Conservation (phyloP, 2,329 filamentous ascomycete genomes). For the Aspergillus viridinutans region DNA sequence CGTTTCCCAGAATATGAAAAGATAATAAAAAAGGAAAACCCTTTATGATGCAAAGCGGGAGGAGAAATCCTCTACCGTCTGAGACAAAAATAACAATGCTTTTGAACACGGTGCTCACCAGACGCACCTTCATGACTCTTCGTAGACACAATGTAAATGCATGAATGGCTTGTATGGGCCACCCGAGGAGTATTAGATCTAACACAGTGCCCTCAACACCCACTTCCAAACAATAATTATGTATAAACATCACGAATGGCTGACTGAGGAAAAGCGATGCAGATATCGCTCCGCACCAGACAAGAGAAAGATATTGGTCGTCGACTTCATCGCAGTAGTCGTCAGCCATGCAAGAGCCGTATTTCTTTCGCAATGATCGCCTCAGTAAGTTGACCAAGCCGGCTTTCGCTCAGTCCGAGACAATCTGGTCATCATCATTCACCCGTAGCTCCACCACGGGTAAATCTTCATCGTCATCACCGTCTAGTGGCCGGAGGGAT, state of each 20-base stretch:
- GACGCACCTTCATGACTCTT: background rate
- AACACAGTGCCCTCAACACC: background rate
- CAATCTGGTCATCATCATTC: constrained; percentile 29
- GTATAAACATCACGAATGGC: background rate
- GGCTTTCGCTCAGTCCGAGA: constrained; percentile 12
- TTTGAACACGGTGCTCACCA: background rate
- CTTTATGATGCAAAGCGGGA: background rate
- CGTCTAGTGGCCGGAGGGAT: constrained; percentile 26
- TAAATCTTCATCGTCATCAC: constrained; percentile 35
- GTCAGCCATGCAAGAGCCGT: background rate
- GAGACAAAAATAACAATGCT: background rate
- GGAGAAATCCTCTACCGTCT: background rate
- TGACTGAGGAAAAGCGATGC: background rate
- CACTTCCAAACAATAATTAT: background rate
- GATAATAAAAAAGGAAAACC: background rate
- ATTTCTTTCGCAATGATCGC: background rate
- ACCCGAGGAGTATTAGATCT: background rate
- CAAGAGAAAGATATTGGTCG: constrained; percentile 2
- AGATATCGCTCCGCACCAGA: background rate
- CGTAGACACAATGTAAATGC: background rate
- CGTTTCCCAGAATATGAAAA: background rate
- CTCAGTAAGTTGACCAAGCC: constrained; percentile 3
- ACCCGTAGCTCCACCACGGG: constrained; percentile 41
- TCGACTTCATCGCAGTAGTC: background rate
- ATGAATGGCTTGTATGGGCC: background rate